Evolutionary conservation across 1,139 yeast genomes (phyloP), one percentile per base, ranked within the genome.

Genomic region (Pichia norvegensis): DNA sequence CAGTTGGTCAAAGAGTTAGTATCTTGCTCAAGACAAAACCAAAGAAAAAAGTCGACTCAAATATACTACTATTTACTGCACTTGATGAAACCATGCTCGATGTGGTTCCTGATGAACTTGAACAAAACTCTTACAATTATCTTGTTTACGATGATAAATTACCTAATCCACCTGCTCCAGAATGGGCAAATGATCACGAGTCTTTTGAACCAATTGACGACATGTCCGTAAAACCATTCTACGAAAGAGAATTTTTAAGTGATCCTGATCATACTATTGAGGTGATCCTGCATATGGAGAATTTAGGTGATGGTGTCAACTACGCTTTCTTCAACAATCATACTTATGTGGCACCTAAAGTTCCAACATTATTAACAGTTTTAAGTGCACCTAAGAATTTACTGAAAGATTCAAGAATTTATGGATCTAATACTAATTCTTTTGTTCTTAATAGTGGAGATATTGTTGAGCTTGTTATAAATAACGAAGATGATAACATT

Each of bases 291-390:
- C 68, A 67, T 46, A 82, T 83, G 90, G 75, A 76, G 25, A 81
- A 79, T 55, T 69, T 83, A 49, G 85, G 80, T 31, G 79, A 83
- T 58, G 92, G 92, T 57, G 69, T 81, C 37, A 80, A 79, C 56
- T 83, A 83, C 61, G 90, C 92, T 8, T 80, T 82, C 62, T 83
- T 83, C 73, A 81, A 83, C 61, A 76, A 80, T 56, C 62, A 79
- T 52, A 75, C 87, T 2, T 81, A 73, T 53, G 73, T 74, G 41
- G 66, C 72, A 16, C 88, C 90, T 40, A 78, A 74, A 55, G 79
- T 81, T 29, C 92, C 92, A 43, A 73, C 85, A 4, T 67, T 83
- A 50, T 66, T 77, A 42, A 69, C 85, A 17, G 85, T 71, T 3
- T 61, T 82, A 48, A 69, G 81, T 33, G 66, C 76, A 31, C 74